A percentile compares a stretch with the other conserved stretches of the same genome.
These are phyloP conservation scores for Paramecium caudatum DNA, from an alignment of 73 alveolate genomes.

Conservation along the genomic window DNA sequence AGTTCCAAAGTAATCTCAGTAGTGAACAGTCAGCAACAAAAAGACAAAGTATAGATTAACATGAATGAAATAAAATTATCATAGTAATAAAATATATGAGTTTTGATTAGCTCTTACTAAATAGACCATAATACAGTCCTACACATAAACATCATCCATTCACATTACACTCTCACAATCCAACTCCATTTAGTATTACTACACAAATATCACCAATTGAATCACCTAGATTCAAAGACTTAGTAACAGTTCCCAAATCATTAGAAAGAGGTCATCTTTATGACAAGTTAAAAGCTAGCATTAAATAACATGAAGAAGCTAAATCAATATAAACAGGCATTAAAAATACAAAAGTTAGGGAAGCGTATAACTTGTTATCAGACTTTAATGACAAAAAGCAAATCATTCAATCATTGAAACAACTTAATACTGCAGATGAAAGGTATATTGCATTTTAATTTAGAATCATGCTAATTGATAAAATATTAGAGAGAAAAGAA, in stretches of 20 bases:
- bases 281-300: neutral
- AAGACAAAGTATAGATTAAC: slow-evolving; percentile 33
- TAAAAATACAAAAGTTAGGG: neutral
- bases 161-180: slow-evolving; percentile 24
- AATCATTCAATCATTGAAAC: slow-evolving; percentile 33
- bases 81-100: slow-evolving; percentile 47
- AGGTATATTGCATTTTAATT: neutral
- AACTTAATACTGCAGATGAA: slow-evolving; percentile 16
- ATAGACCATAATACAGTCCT: slow-evolving; percentile 26
- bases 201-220: slow-evolving; percentile 3
- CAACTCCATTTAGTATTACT: slow-evolving; percentile 28
- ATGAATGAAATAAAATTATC: slow-evolving; percentile 52
- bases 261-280: slow-evolving; percentile 23
- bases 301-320: neutral
- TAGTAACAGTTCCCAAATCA: neutral
- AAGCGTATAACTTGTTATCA: slow-evolving; percentile 38
- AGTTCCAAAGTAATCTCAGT: slow-evolving; percentile 43
- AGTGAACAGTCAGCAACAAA: slow-evolving; percentile 20
- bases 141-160: neutral
- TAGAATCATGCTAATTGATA: slow-evolving; percentile 39
- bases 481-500: slow-evolving; percentile 62
- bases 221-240: slow-evolving; percentile 25
- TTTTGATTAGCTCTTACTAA: neutral
- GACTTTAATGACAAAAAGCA: slow-evolving; percentile 52
- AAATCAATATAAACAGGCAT: neutral